Evolutionary conservation across 2,329 filamentous ascomycete genomes (phyloP).

Genomic region (Monosporascus sp.): DNA sequence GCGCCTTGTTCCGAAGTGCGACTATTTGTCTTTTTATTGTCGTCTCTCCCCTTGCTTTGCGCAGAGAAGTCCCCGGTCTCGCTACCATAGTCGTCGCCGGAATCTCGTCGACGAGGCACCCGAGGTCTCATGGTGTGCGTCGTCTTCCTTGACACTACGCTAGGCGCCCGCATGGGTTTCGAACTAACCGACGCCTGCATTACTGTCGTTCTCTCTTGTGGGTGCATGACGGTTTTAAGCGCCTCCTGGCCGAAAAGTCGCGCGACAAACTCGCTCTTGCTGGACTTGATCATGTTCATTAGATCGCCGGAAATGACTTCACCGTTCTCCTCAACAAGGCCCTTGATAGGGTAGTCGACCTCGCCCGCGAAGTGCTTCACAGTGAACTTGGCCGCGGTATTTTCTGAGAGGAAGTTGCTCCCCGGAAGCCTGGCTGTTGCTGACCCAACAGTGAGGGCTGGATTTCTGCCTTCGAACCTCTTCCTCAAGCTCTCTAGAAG

Average conservation of each 20-base stretch:
- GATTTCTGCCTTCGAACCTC: conserved; percentile 91
- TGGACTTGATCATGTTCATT: conserved; percentile 86
- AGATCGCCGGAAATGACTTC: conserved; percentile 94
- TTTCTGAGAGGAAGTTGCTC: conserved; percentile 84
- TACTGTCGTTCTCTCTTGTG: conserved; percentile 81
- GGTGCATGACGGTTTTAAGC: conserved; percentile 87
- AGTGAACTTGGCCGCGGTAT: conserved; percentile 75
- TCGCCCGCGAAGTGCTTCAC: conserved; percentile 95
- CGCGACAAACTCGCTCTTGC: conserved; percentile 81
- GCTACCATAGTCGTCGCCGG: conserved; percentile 44
- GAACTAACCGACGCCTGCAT: conserved; percentile 96
- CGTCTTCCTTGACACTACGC: conserved; percentile 78
- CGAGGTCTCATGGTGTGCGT: conserved; percentile 32
- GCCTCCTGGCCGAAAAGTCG: conserved; percentile 96
- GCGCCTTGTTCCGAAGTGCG: conserved; percentile 70
- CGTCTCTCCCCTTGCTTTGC: conserved; percentile 17
- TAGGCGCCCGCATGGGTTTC: conserved; percentile 87
- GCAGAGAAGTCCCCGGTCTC: conserved; percentile 36
- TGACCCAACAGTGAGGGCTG: conserved; percentile 75
- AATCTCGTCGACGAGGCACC: conserved; percentile 36
- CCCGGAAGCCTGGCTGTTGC: conserved; percentile 73
- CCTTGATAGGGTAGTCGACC: conserved; percentile 85
- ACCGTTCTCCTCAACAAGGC: conserved; percentile 89
- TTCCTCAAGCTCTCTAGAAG: conserved; percentile 86
- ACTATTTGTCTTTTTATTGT: conserved; percentile 36